Evolutionary conservation across 352 stramenopile species (phyloP).

Genomic region (Globisporangium sylvaticum): DNA sequence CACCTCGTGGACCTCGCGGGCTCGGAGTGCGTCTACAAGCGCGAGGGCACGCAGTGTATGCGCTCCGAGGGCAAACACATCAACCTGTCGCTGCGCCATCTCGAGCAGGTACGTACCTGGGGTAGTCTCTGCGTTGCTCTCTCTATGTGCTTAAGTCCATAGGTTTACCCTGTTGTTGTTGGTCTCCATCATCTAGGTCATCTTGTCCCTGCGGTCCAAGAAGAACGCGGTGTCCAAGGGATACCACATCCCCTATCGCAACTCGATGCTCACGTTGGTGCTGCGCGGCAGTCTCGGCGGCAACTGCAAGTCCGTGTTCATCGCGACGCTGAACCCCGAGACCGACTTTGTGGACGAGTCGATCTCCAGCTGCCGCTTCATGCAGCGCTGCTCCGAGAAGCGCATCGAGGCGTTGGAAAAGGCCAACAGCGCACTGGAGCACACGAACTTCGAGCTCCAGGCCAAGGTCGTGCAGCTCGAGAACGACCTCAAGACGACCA

Average conservation of each 20-base stretch:
- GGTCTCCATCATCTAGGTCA: slow-evolving; percentile 60
- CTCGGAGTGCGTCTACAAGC: slow-evolving; percentile 96
- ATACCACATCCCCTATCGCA: slow-evolving; percentile 93
- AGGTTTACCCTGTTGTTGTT: background rate
- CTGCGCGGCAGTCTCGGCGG: slow-evolving; percentile 92
- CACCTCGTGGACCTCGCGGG: slow-evolving; percentile 95
- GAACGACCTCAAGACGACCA: slow-evolving; percentile 29
- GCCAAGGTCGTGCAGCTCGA: slow-evolving; percentile 43
- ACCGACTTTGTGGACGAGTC: slow-evolving; percentile 85
- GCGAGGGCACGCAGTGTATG: slow-evolving; percentile 85
- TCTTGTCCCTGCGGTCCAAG: slow-evolving; percentile 89
- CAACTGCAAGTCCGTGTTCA: slow-evolving; percentile 97
- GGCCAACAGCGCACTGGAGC: slow-evolving; percentile 42
- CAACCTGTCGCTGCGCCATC: slow-evolving; percentile 93
- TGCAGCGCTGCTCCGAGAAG: slow-evolving; percentile 88
- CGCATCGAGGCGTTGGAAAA: slow-evolving; percentile 50
- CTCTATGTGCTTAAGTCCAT: too few relatives aligned
- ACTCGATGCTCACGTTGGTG: slow-evolving; percentile 96
- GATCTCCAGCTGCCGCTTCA: slow-evolving; percentile 95
- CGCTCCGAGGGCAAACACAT: slow-evolving; percentile 94
- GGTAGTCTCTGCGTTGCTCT: too few relatives aligned
- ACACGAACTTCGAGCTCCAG: slow-evolving; percentile 40
- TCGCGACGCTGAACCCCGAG: slow-evolving; percentile 94
- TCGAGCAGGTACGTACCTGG: slow-evolving; percentile 72
- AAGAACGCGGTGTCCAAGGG: slow-evolving; percentile 37